These are phyloP conservation scores for Pichia deserticola DNA, from an alignment of 805 yeast species.

Conservation along the genomic window DNA sequence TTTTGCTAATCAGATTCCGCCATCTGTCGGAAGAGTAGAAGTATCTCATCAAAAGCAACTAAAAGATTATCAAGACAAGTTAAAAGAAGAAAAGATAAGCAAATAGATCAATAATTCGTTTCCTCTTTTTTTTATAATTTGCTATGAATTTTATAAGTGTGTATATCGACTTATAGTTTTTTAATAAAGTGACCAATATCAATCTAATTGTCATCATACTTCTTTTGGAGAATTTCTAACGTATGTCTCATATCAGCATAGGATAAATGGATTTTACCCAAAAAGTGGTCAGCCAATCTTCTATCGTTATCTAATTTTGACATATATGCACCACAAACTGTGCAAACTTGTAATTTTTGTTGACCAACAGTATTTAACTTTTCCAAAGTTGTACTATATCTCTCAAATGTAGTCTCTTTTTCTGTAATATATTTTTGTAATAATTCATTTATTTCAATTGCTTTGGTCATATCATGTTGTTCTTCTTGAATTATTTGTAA, in stretches of 20 bases:
- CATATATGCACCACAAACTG: constrained; percentile 81
- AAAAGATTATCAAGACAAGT: neutral
- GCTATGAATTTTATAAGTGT: no score
- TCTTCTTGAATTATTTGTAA: constrained; percentile 39
- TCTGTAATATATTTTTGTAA: constrained; percentile 38
- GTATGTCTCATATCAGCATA: constrained; percentile 68
- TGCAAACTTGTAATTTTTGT: constrained; percentile 87
- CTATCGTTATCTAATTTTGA: constrained; percentile 82
- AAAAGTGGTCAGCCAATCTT: constrained; percentile 81
- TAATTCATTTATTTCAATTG: constrained; percentile 41
- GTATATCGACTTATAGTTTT: no score
- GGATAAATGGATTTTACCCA: constrained; percentile 81
- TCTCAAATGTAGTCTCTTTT: constrained; percentile 46
- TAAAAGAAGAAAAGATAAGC: neutral
- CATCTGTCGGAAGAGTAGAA: constrained; percentile 27
- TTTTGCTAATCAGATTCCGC: constrained; percentile 28
- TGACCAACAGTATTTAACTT: constrained; percentile 78
- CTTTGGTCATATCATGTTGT: constrained; percentile 40
- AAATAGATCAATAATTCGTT: no score
- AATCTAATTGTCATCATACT: constrained; percentile 8
- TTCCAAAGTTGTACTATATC: constrained; percentile 55
- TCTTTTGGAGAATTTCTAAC: constrained; percentile 32
- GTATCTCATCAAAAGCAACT: constrained; percentile 8
- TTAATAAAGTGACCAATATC: no score
- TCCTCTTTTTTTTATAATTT: no score